Conservation (phyloP, 257 asterid species). For the Solanum boliviense region DNA sequence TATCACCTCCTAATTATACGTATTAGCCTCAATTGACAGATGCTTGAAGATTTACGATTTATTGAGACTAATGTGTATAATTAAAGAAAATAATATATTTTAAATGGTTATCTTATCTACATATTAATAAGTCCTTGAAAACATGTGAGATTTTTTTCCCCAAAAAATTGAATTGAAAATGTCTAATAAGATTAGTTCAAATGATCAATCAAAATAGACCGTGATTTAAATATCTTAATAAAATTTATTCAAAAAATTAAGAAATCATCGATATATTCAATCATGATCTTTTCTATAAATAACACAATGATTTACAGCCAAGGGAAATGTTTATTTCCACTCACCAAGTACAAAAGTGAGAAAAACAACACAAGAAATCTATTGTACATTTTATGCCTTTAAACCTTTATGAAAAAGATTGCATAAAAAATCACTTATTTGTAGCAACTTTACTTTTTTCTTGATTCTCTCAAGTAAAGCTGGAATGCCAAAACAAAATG, state of each 20-base stretch:
- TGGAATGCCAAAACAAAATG: neutral
- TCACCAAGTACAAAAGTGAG: neutral
- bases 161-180: neutral
- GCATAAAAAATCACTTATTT: neutral
- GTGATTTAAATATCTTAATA: neutral
- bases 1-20: neutral
- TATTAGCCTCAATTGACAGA: neutral
- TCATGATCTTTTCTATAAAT: neutral
- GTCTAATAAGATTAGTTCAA: neutral
- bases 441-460: neutral
- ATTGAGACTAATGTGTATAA: neutral
- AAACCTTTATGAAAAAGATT: neutral
- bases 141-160: fast-evolving
- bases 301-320: neutral
- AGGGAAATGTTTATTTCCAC: neutral
- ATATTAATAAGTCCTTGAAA: neutral
- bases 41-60: neutral
- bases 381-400: neutral
- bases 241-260: neutral
- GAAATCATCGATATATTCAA: neutral
- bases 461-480: neutral
- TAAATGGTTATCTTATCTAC: neutral
- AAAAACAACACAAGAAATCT: neutral
- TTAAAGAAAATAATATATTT: neutral
- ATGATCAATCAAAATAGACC: neutral